Evolutionary conservation across 2,329 filamentous ascomycete species (phyloP).

Genomic region (Xylariaceae sp.): DNA sequence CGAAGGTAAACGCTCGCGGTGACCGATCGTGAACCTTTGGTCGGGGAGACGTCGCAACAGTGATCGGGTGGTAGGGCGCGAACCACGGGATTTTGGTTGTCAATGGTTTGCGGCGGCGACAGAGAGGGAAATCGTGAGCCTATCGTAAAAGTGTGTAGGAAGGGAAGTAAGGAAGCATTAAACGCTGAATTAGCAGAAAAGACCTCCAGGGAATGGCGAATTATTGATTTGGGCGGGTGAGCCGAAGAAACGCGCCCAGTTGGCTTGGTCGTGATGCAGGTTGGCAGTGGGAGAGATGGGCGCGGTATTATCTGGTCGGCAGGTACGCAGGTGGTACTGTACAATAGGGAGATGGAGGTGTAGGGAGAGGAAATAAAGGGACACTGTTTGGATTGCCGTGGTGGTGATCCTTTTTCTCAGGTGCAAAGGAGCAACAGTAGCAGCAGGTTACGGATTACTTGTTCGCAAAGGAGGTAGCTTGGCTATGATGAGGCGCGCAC

Average conservation of each 20-base stretch:
- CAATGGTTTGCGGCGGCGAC: slow-evolving; percentile 2
- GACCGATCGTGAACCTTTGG: not conserved
- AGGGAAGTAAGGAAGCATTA: slow-evolving; percentile 15
- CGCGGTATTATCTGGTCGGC: not conserved
- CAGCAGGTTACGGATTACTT: slow-evolving; percentile 27
- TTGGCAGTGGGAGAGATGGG: slow-evolving; percentile 1
- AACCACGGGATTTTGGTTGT: slow-evolving; percentile 4
- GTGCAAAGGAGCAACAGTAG: slow-evolving; percentile 17
- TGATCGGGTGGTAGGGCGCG: not conserved
- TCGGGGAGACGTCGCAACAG: not conserved
- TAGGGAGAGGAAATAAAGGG: slow-evolving; percentile 9
- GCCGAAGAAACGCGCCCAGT: slow-evolving; percentile 19
- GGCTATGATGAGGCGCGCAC: not conserved
- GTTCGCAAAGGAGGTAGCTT: slow-evolving; percentile 22
- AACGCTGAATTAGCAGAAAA: slow-evolving; percentile 14
- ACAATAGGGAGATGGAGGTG: slow-evolving; percentile 12
- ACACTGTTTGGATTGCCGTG: slow-evolving; percentile 8
- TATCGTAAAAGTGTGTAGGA: slow-evolving; percentile 8
- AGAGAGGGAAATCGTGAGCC: slow-evolving; percentile 2
- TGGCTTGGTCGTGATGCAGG: slow-evolving; percentile 9
- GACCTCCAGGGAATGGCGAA: slow-evolving; percentile 15
- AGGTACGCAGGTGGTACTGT: slow-evolving; percentile 16
- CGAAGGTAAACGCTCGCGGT: not conserved
- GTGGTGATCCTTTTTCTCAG: slow-evolving; percentile 8
- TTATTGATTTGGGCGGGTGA: slow-evolving; percentile 14